Percentiles rank a stretch among this genome's conserved stretches.
phyloP scores from a whole-genome alignment of 2,329 filamentous ascomycete species.

The Byssothecium circinans region DNA sequence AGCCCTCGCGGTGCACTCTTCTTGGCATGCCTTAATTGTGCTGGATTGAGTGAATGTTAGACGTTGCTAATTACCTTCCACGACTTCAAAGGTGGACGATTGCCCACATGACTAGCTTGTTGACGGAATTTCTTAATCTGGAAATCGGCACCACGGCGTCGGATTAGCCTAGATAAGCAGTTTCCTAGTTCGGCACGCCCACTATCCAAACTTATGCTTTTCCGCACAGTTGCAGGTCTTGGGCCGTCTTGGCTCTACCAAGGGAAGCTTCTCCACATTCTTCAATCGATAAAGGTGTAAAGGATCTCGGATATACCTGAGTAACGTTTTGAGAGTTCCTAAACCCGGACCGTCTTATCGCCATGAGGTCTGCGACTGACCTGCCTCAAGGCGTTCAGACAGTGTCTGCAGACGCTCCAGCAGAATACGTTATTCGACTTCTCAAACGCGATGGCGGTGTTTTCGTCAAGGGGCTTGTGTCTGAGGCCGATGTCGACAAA shows the following conservation, averaged over 20 bases:
- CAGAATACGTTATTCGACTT: constrained; percentile 11
- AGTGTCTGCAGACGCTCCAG: constrained; percentile 9
- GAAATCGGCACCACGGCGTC: no score
- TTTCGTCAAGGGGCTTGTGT: constrained; percentile 12
- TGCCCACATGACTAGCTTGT: no score
- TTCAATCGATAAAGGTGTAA: background rate
- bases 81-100: no score
- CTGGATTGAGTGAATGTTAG: no score
- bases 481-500: constrained; percentile 11
- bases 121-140: no score
- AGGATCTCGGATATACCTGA: background rate
- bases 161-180: no score
- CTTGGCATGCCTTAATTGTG: no score
- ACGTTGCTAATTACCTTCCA: no score
- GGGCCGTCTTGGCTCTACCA: background rate
- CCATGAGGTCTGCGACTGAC: background rate
- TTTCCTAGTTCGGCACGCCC: background rate
- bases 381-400: constrained; percentile 12
- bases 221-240: background rate
- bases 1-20: no score
- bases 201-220: background rate
- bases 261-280: background rate
- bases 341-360: background rate
- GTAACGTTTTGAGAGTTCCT: background rate
- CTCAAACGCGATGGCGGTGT: constrained; percentile 17